phyloP scores from a whole-genome alignment of 1,284 basidiomycete genomes.

The Bondarzewia mesenterica region DNA sequence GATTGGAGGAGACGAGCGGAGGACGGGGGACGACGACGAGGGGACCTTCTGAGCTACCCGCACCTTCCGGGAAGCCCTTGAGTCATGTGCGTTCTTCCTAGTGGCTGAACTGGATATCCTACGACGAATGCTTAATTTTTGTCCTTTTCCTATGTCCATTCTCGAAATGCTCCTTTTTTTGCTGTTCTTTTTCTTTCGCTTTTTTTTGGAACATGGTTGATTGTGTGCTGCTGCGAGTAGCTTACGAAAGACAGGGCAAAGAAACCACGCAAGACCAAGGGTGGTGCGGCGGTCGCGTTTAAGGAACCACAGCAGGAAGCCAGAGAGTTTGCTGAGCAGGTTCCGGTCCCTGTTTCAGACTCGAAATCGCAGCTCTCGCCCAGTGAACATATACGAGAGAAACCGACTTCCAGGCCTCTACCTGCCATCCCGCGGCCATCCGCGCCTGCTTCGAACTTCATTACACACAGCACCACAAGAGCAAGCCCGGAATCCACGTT shows the following conservation, averaged over 20 bases:
- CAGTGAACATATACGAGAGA: background rate
- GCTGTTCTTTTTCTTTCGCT: constrained; percentile 15
- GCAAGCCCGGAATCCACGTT: background rate
- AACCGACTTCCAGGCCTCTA: background rate
- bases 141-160: constrained; percentile 13
- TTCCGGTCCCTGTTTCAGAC: background rate
- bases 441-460: background rate
- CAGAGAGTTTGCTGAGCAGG: constrained; percentile 5
- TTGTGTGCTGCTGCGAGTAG: constrained; percentile 27
- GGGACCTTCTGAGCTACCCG: constrained; percentile 29
- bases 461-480: background rate
- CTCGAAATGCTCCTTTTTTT: constrained; percentile 1
- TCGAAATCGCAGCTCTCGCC: background rate
- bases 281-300: constrained; percentile 11
- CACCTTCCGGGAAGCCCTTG: constrained; percentile 51
- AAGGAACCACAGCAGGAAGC: constrained; percentile 4
- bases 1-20: constrained; percentile 9
- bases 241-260: constrained; percentile 63
- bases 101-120: constrained; percentile 31
- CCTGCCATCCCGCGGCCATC: background rate
- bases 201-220: constrained; percentile 11
- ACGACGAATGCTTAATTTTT: constrained; percentile 19
- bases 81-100: constrained; percentile 78
- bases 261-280: constrained; percentile 47
- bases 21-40: constrained; percentile 13